Evolutionary conservation across 352 stramenopile genomes (phyloP).

Genomic region (Phytophthora ohioensis): DNA sequence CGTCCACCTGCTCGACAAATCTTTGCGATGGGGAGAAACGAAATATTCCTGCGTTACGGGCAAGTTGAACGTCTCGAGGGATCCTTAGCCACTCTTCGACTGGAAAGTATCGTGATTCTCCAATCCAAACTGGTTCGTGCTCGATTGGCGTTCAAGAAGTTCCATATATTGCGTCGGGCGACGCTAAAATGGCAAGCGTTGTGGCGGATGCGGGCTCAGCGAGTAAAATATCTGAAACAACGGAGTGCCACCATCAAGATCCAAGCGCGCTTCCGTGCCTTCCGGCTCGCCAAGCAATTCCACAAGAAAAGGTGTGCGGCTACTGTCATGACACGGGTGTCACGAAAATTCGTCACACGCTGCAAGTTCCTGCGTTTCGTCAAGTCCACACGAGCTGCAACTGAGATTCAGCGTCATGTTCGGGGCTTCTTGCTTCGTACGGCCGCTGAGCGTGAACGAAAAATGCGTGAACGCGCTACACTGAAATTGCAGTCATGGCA

Average conservation of each 20-base stretch:
- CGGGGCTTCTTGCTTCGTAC: slow-evolving; percentile 72
- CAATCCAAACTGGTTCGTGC: slow-evolving; percentile 64
- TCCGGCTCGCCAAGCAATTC: slow-evolving; percentile 39
- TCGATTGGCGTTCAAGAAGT: slow-evolving; percentile 49
- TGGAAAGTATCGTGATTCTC: slow-evolving; percentile 56
- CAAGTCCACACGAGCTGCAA: slow-evolving; percentile 45
- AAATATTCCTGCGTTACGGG: slow-evolving; percentile 83
- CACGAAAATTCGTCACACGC: slow-evolving; percentile 56
- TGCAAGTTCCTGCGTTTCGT: slow-evolving; percentile 48
- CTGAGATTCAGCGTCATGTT: slow-evolving; percentile 53
- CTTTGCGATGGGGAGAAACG: slow-evolving; percentile 75
- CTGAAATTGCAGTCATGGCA: slow-evolving; percentile 67
- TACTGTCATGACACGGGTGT: slow-evolving; percentile 43
- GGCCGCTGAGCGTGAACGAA: slow-evolving; percentile 65
- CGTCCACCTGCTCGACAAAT: slow-evolving; percentile 33
- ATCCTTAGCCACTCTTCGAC: slow-evolving; percentile 47
- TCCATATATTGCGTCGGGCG: slow-evolving; percentile 45
- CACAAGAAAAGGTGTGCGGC: slow-evolving; percentile 43
- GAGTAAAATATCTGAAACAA: slow-evolving; percentile 52
- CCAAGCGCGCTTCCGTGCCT: slow-evolving; percentile 50
- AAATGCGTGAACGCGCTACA: slow-evolving; percentile 48
- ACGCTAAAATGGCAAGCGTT: slow-evolving; percentile 56
- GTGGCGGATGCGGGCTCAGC: slow-evolving; percentile 55
- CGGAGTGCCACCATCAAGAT: slow-evolving; percentile 31
- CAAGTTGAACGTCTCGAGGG: slow-evolving; percentile 80